These are phyloP conservation scores for Rhododendron kiyosumense DNA, from an alignment of 148 eudicot genomes.

Conservation along the genomic window DNA sequence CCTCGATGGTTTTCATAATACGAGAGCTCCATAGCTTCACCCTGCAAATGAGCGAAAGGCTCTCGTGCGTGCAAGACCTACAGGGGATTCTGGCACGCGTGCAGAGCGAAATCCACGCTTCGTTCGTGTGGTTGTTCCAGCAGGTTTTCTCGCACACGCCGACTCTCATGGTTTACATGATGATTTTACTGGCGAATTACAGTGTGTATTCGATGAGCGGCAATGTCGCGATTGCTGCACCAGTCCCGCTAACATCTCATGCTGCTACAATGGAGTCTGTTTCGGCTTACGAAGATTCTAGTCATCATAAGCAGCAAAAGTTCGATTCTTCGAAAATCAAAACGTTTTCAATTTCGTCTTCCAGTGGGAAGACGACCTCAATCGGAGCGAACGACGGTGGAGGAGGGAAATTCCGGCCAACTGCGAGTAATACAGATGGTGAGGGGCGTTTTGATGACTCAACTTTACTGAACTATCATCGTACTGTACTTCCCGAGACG, in stretches of 20 bases:
- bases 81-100: constrained; percentile 60
- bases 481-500: constrained; percentile 1
- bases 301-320: constrained; percentile 3
- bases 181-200: constrained; percentile 81
- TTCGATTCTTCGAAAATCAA: constrained; percentile 33
- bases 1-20: constrained; percentile 89
- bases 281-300: constrained; percentile 11
- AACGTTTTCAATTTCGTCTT: constrained; percentile 16
- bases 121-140: constrained; percentile 88
- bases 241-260: not conserved
- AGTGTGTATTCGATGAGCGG: constrained; percentile 69
- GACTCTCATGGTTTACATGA: constrained; percentile 71
- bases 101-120: constrained; percentile 68
- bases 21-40: constrained; percentile 66
- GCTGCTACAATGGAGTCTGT: constrained; percentile 18
- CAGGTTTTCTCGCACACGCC: constrained; percentile 84
- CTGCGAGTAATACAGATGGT: constrained; percentile 62
- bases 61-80: constrained; percentile 50
- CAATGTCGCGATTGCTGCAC: constrained; percentile 37
- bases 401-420: constrained; percentile 44
- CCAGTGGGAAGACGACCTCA: constrained; percentile 34
- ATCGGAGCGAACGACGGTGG: constrained; percentile 70
- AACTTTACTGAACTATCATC: constrained; percentile 8
- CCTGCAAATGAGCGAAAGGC: constrained; percentile 53
- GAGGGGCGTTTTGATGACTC: constrained; percentile 45